phyloP scores from a whole-genome alignment of 2,329 filamentous ascomycete genomes.

The Alternaria triticimaculans region DNA sequence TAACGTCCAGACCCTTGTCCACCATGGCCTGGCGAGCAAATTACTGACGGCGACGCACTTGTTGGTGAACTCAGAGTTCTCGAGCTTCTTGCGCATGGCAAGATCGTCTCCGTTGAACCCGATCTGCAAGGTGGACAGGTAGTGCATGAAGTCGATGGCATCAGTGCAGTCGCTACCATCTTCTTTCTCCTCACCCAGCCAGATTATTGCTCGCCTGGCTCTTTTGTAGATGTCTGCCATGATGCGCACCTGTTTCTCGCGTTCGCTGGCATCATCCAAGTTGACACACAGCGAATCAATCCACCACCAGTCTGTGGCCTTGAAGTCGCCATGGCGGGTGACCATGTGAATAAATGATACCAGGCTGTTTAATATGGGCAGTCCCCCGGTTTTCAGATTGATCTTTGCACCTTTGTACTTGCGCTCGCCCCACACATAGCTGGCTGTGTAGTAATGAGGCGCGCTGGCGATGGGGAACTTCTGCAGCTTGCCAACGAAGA shows the following conservation, averaged over 20 bases:
- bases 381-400: constrained; percentile 14
- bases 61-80: constrained; percentile 13
- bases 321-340: constrained; percentile 27
- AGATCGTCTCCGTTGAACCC: constrained; percentile 24
- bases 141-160: constrained; percentile 33
- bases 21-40: constrained; percentile 38
- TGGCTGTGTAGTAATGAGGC: constrained; percentile 38
- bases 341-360: constrained; percentile 31
- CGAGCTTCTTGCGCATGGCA: constrained; percentile 24
- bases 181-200: constrained; percentile 34
- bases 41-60: constrained; percentile 32
- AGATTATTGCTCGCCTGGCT: constrained; percentile 30
- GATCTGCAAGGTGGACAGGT: constrained; percentile 26
- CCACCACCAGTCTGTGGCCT: constrained; percentile 38
- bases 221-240: constrained; percentile 41
- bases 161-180: constrained; percentile 29
- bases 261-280: constrained; percentile 30
- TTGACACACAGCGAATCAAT: constrained; percentile 43
- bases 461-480: constrained; percentile 31
- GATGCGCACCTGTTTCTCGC: constrained; percentile 39
- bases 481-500: constrained; percentile 23
- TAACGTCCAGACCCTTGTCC: constrained; percentile 38
- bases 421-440: constrained; percentile 38
- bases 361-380: constrained; percentile 17
- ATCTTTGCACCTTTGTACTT: constrained; percentile 16